phyloP scores from a whole-genome alignment of 345 rosid genomes.

The Schrenkiella parvula region DNA sequence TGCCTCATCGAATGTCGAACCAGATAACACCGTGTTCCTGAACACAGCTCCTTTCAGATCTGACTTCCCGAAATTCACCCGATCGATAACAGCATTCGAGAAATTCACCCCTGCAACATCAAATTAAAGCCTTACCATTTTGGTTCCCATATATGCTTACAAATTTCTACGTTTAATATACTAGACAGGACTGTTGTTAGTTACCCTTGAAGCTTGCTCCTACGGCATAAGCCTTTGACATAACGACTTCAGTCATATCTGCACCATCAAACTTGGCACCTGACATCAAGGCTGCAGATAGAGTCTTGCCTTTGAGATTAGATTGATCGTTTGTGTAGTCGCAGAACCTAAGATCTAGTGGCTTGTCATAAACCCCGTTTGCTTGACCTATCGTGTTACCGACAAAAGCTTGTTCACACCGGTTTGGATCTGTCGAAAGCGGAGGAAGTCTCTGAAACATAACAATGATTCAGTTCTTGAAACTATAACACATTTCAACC shows the following conservation, averaged over 20 bases:
- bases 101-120: slow-evolving; percentile 64
- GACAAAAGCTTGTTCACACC: slow-evolving; percentile 81
- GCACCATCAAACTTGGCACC: slow-evolving; percentile 98
- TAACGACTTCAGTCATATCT: slow-evolving; percentile 93
- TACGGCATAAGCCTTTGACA: slow-evolving; percentile 97
- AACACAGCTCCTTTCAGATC: slow-evolving; percentile 77
- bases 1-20: slow-evolving; percentile 74
- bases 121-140: not conserved
- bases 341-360: slow-evolving; percentile 89
- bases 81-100: slow-evolving; percentile 81
- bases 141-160: not conserved
- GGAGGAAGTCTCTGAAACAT: slow-evolving; percentile 84
- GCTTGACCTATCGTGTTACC: slow-evolving; percentile 99
- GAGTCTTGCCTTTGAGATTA: slow-evolving; percentile 89
- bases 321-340: slow-evolving; percentile 80
- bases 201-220: slow-evolving; percentile 96
- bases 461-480: slow-evolving; percentile 4
- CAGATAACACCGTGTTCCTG: slow-evolving; percentile 72
- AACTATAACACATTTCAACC: not conserved
- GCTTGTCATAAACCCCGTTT: slow-evolving; percentile 95
- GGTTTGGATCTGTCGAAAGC: slow-evolving; percentile 76
- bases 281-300: slow-evolving; percentile 91
- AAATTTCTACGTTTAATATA: not conserved
- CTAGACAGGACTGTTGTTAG: not conserved
- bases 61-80: slow-evolving; percentile 76